Conservation (phyloP, 2,329 filamentous ascomycete species). For the Metarhizium rileyi region DNA sequence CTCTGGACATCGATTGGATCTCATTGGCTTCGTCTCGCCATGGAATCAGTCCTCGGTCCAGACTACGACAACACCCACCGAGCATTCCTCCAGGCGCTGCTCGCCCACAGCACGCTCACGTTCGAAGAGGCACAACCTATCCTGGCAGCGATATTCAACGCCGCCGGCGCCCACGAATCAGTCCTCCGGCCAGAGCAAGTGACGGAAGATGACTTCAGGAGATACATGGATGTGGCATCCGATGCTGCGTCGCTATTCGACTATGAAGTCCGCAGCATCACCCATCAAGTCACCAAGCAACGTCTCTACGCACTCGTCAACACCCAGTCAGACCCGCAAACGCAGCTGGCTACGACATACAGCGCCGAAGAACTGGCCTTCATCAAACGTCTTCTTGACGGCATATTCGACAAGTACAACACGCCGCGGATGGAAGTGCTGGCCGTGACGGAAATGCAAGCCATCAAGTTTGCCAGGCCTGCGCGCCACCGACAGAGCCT, state of each 20-base stretch:
- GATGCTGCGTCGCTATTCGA: conserved; percentile 69
- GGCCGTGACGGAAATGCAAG: conserved; percentile 71
- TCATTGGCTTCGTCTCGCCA: neutral
- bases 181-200: conserved; percentile 51
- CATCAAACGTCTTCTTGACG: conserved; percentile 77
- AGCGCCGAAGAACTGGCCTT: conserved; percentile 79
- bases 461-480: conserved; percentile 53
- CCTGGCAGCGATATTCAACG: conserved; percentile 65
- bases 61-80: conserved; percentile 58
- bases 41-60: conserved; percentile 20
- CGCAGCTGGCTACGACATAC: conserved; percentile 77
- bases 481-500: conserved; percentile 31
- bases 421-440: conserved; percentile 70
- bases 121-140: conserved; percentile 63
- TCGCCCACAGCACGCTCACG: conserved; percentile 69
- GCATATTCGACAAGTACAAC: conserved; percentile 87
- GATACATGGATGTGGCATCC: conserved; percentile 62
- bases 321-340: conserved; percentile 72
- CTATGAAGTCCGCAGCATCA: conserved; percentile 70
- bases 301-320: conserved; percentile 82
- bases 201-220: conserved; percentile 55
- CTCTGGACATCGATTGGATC: neutral
- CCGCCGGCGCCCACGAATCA: conserved; percentile 28
- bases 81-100: conserved; percentile 83
- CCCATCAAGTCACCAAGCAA: conserved; percentile 57